Conservation (phyloP, 352 stramenopile genomes). For the Globisporangium middletonii region DNA sequence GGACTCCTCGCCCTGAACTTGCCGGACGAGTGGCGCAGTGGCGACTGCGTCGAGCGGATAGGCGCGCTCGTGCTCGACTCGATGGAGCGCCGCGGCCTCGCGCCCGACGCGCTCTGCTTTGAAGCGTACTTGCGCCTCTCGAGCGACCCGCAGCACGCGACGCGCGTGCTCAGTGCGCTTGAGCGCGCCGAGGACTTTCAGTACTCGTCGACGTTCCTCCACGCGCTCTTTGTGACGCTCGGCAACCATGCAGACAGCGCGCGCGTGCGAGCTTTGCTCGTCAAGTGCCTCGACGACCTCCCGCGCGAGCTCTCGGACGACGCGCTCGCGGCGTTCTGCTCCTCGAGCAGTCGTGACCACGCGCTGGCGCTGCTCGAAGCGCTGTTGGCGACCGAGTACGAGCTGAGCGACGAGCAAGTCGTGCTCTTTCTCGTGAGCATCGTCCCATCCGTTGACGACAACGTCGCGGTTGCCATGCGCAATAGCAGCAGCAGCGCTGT, state of each 20-base stretch:
- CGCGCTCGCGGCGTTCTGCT: conserved; percentile 53
- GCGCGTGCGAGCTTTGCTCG: conserved; percentile 39
- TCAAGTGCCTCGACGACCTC: conserved; percentile 32
- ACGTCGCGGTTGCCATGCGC: neutral
- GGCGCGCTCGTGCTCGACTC: conserved; percentile 24
- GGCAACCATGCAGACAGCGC: conserved; percentile 21
- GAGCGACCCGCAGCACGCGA: conserved; percentile 24
- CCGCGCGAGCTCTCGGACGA: conserved; percentile 33
- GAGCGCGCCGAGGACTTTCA: conserved; percentile 24
- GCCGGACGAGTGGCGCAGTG: neutral
- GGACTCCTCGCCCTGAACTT: conserved; percentile 20
- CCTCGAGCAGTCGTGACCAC: conserved; percentile 24
- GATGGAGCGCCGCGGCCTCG: conserved; percentile 24
- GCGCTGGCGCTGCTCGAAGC: conserved; percentile 33
- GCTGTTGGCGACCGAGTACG: conserved; percentile 23
- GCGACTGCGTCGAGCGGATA: conserved; percentile 14
- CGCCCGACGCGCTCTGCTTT: conserved; percentile 34
- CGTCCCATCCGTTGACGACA: conserved; percentile 7
- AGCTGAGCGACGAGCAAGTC: conserved; percentile 46
- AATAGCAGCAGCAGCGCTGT: conserved; percentile 1
- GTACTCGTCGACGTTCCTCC: conserved; percentile 40
- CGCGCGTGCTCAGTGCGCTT: conserved; percentile 28
- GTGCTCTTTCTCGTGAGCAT: conserved; percentile 59
- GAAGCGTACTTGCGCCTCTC: conserved; percentile 39
- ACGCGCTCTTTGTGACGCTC: conserved; percentile 44